Base-by-base conservation (phyloP, 176 grass and related monocot species). In the Oryza coarctata region DNA sequence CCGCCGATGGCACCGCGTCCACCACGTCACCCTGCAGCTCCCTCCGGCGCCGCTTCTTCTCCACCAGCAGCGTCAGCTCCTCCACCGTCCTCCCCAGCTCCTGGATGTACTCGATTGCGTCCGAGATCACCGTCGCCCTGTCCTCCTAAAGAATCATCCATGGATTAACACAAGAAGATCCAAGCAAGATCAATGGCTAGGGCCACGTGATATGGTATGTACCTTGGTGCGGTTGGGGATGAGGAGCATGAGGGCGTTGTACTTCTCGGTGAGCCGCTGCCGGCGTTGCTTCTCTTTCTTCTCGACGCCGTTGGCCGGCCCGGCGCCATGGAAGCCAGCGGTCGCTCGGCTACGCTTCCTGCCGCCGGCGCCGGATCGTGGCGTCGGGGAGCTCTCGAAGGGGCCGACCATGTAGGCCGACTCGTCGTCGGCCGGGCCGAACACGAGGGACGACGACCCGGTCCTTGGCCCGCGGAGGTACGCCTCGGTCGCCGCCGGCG, bases 201-300 rank as follows among this genome's bases (percentile, higher is more conserved):
- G 67, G n/a, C 18, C 52, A 32, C 20, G 47, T 50, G 15, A 50
- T 52, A 45, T 27, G 17, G 17, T 3, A 40, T 9, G 25, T 45
- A 94, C 92, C 82, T 94, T 94, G 5, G 89, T 94, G 18, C 87
- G 82, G 82, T 92, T 92, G 76, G 92, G 92, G 38, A 94, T 89
- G 74, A 94, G 87, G 9, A 82, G 86, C 85, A 89, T 89, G 38
- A 94, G 89, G 22, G 82, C 87, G 6, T 68, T 82, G 71, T 68
- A 94, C 84, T 94, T 94, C 81, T 94, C 87, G 25, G 68, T 75
- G 17, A 94, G 87, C 36, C 92, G 80, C 68, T 70, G 82, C 55
- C 92, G 85, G 70, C 92, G 90, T 80, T 94, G 89, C 92, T 94
- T 94, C 89, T 94, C 92, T 68, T 94, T 94, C 78, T 91, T 91